Evolutionary conservation across 2,329 filamentous ascomycete genomes (phyloP), one percentile per base, ranked within the genome.

Genomic region (Aspergillus fischeri): DNA sequence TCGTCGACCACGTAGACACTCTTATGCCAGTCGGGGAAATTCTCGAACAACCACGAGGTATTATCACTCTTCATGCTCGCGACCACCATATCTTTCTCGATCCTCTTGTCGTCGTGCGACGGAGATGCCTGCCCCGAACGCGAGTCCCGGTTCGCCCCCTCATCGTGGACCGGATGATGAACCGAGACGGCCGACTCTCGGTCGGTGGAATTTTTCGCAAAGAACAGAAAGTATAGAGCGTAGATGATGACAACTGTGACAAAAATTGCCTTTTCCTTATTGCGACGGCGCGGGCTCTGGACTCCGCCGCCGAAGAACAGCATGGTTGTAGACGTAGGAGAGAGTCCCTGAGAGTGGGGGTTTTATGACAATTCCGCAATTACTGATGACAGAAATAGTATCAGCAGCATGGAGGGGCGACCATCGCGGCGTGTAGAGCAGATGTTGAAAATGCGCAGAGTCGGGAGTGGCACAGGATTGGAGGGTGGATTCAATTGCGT

Each of bases 1-100:
- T 83, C 76, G 62, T 86, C 78, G 52, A 81, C 81, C 27, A 83
- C 76, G 66, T 85, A 85, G 57, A 84, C 75, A 57, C 76, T 82
- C 66, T 80, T 78, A 57, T 77, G 74, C 81, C 81, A 83, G 24
- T 75, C 73, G 1, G 74, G 70, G 35, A 77, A 71, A 57, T 71
- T 60, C 35, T 75, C 67, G 25, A 65, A 65, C 41, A 77, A 53
- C 75, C 75, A 77, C 5, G 72, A 71, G 6, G 71, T 74, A 62
- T 77, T 68, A 49, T 77, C 75, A 1, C 51, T 60, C 54, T 68
- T 70, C 67, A 75, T 72, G 60, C 73, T 75, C 4, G 75, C 75
- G 45, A 77, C 70, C 27, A 77, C 65, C 65, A 77, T 65, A 49
- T 68, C 67, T 59, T 70, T 72, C 5, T 60, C 61, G 49, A 64